Evolutionary conservation across 352 stramenopile species (phyloP), one percentile per base, ranked within the genome.

Genomic region (Globisporangium megalacanthum): DNA sequence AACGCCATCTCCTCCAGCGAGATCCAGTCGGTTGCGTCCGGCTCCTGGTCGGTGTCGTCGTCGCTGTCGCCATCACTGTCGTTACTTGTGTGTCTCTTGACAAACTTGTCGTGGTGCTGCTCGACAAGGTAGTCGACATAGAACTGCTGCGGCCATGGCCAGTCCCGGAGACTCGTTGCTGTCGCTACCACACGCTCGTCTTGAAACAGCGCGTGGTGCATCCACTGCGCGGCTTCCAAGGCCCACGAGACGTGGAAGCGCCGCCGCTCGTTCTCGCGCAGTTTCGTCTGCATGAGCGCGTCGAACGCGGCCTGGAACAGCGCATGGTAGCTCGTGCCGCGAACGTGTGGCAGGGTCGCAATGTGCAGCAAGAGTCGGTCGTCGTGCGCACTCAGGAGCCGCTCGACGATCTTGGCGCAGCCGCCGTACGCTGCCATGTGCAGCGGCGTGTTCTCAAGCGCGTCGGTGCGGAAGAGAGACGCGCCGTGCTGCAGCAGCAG

Each of bases 361-460:
- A 86, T 46, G n/a, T 78, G 77, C 51, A 77, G 54, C 33, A 73
- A 65, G 20, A 87, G 65, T 6, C 60, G 55, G 6, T 87, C 68
- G 57, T 90, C 68, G 37, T 85, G 75, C 0, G 66, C 56, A 5
- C 67, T 59, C 9, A 90, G 61, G 5, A 90, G n/a, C 19, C 80
- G 52, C 9, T 73, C 61, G 3, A 65, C 64, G 35, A 77, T 72
- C 10, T 63, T 62, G 1, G 65, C 69, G 41, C 61, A 78, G 3
- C 82, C 82, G 14, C 73, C 77, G 36, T 75, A 75, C 1, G 82
- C 82, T n/a, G 77, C 79, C 57, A 83, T 78, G 46, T 92, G 82
- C 46, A 92, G 50, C 8, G 73, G 60, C 11, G 79, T 86, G 54
- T 90, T 89, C 49, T 76, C 75, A n/a, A 89, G 54, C 19, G 80